Evolutionary conservation across 352 stramenopile species (phyloP), one percentile per base, ranked within the genome.

Genomic region (Phytophthora europaea): DNA sequence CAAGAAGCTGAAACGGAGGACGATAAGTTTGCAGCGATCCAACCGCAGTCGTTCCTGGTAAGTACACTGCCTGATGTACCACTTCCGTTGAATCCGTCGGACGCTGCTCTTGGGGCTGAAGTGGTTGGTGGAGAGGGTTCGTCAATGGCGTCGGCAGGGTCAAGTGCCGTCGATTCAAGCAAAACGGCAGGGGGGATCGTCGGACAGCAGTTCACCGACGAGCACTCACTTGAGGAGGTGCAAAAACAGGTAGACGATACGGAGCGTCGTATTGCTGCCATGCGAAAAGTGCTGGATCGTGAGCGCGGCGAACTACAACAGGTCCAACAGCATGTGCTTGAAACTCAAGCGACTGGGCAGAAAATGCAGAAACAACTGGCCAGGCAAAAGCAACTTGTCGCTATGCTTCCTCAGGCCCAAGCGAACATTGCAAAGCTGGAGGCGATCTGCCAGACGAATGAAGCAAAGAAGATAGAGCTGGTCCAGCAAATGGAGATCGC

Each of bases 341-440:
- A 87, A 54, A 76, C 65, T 4, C 78, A 85, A 67, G 47, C 57
- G 1, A 70, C 52, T 0, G 73, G 76, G 0, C 52, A 76, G 10
- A 71, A 73, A 20, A 47, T 94, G n/a, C 79, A 91, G 53, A 82
- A 84, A 50, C 67, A 86, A 28, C 59, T 94, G 2, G 73, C 73
- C 20, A 82, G 67, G 23, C 77, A 89, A 38, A 83, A 85, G 16
- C 78, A 94, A 56, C 53, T 92, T 13, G 61, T 96, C 18, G 66
- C 71, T 6, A 86, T 96, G 65, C 68, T 97, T 8, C 83, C 89
- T 7, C 76, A 94, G 9, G 88, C 88, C 0, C 61, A 84, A 45
- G 78, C 76, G 23, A 94, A 96, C 43, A 90, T 96, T 43, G 71
- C 57, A 6, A 95, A 90, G 48, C 68, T 97, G 0, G 74, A 96